A percentile compares a stretch with the other conserved stretches of the same genome.
phyloP scores from a whole-genome alignment of 352 stramenopile genomes.

The Phytophthora palmivora region DNA sequence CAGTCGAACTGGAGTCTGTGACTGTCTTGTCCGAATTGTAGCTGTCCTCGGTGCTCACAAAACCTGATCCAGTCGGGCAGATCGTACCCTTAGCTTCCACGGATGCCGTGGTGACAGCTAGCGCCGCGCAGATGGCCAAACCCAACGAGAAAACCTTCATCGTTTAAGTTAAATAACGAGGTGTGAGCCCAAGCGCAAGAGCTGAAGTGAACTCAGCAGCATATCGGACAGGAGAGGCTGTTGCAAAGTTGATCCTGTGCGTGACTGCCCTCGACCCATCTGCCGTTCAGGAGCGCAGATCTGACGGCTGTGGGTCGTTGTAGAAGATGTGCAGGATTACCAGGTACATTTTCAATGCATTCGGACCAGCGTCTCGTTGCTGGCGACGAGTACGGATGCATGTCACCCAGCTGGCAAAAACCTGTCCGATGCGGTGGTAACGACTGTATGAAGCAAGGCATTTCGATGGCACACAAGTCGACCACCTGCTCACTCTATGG shows the following conservation, averaged over 20 bases:
- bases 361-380: conserved; percentile 25
- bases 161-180: neutral
- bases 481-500: conserved; percentile 26
- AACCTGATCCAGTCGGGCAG: conserved; percentile 24
- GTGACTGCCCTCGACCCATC: conserved; percentile 26
- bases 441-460: conserved; percentile 1
- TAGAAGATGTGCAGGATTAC: conserved; percentile 40
- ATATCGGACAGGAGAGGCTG: conserved; percentile 13
- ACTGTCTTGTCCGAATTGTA: conserved; percentile 18
- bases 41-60: conserved; percentile 24
- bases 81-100: conserved; percentile 28
- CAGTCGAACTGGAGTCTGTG: conserved; percentile 10
- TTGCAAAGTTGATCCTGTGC: conserved; percentile 20
- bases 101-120: conserved; percentile 21
- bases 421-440: neutral
- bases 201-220: conserved; percentile 21
- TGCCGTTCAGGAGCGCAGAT: conserved; percentile 16
- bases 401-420: conserved; percentile 17
- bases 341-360: conserved; percentile 21
- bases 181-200: conserved; percentile 19
- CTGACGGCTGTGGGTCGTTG: conserved; percentile 24
- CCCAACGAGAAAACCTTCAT: conserved; percentile 38
- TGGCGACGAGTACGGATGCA: conserved; percentile 20
- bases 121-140: conserved; percentile 30
- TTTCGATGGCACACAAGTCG: conserved; percentile 14